phyloP scores from a whole-genome alignment of 192 early-diverging fungal genomes.

The Umbelopsis sp. region DNA sequence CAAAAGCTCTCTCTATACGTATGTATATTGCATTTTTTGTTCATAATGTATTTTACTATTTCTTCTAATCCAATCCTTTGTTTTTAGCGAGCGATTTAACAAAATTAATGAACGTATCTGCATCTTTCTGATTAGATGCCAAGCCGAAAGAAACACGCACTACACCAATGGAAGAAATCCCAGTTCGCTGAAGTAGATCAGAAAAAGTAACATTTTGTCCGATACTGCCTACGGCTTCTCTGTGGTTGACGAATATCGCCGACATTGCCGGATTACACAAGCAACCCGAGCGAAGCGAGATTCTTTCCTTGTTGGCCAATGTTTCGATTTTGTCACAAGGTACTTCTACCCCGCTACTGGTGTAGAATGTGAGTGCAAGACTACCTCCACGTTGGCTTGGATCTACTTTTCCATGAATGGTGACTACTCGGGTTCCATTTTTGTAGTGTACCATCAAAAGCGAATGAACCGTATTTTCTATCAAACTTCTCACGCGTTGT shows the following conservation, averaged over 20 bases:
- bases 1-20: no score
- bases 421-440: background rate
- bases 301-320: conserved; percentile 1
- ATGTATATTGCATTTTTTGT: background rate
- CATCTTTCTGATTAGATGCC: conserved; percentile 1
- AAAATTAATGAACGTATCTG: background rate
- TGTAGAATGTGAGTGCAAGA: background rate
- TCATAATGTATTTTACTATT: background rate
- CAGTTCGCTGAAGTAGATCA: background rate
- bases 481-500: background rate
- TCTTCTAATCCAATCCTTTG: background rate
- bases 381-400: background rate
- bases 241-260: background rate
- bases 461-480: background rate
- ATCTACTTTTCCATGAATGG: background rate
- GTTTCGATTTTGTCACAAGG: background rate
- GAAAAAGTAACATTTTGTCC: background rate
- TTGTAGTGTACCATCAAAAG: background rate
- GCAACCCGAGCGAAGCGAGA: conserved; percentile 9
- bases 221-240: background rate
- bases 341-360: background rate
- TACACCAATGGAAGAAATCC: background rate
- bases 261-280: conserved; percentile 12
- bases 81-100: background rate
- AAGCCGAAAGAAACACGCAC: background rate